These are phyloP conservation scores for Yamadazyma aaseri DNA, from an alignment of 1,139 yeast genomes.

Conservation along the genomic window DNA sequence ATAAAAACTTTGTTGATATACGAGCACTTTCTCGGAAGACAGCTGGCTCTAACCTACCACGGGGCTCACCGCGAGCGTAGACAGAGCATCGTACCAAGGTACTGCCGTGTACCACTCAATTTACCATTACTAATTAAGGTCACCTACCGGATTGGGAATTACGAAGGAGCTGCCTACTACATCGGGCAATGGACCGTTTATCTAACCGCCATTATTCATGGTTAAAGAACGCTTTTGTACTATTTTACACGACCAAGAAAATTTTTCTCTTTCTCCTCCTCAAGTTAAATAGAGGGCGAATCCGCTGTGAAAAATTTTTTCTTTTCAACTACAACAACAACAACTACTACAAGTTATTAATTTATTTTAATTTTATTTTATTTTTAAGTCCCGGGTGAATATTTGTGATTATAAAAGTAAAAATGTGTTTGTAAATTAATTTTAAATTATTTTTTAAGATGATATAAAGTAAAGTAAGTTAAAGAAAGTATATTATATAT, in stretches of 20 bases:
- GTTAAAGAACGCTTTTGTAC: neutral
- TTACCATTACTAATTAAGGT: too few relatives aligned
- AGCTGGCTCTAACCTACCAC: too few relatives aligned
- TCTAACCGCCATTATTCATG: constrained; percentile 2
- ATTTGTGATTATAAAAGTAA: constrained; percentile 14
- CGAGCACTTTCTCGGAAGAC: too few relatives aligned
- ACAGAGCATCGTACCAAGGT: too few relatives aligned
- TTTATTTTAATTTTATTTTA: constrained; percentile 10
- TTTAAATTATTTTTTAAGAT: constrained; percentile 10
- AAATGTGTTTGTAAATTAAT: constrained; percentile 38
- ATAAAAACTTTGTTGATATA: too few relatives aligned
- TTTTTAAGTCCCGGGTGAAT: constrained; percentile 15
- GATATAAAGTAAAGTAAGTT: constrained; percentile 6
- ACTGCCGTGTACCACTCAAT: too few relatives aligned
- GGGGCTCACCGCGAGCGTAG: too few relatives aligned
- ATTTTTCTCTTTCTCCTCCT: constrained; percentile 2
- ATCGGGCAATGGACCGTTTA: constrained; percentile 1
- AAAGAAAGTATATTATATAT: constrained; percentile 6
- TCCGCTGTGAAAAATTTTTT: constrained; percentile 10
- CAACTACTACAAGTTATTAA: constrained; percentile 14
- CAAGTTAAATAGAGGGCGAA: constrained; percentile 1
- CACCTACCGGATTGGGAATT: neutral
- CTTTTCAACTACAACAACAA: constrained; percentile 13
- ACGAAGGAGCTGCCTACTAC: constrained; percentile 1
- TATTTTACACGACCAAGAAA: constrained; percentile 3